phyloP scores from a whole-genome alignment of 1,139 yeast genomes.

The Hanseniaspora uvarum region DNA sequence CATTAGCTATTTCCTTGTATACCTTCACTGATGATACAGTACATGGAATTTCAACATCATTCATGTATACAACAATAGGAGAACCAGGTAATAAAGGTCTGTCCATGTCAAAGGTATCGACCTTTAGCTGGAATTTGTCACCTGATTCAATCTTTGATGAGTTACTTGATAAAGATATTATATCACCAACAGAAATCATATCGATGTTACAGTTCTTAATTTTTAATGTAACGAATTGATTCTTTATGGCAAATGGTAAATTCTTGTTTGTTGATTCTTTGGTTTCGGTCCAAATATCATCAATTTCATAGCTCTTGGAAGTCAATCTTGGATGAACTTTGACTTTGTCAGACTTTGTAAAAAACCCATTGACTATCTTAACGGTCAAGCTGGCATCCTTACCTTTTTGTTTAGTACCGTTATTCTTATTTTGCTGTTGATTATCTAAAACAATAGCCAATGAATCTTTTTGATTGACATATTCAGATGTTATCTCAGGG shows the following conservation, averaged over 20 bases:
- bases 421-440: slow-evolving; percentile 13
- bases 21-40: slow-evolving; percentile 50
- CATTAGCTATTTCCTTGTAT: slow-evolving; percentile 40
- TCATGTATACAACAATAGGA: slow-evolving; percentile 71
- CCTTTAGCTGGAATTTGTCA: slow-evolving; percentile 40
- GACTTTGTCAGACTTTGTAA: slow-evolving; percentile 69
- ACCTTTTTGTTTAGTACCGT: slow-evolving; percentile 24
- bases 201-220: slow-evolving; percentile 44
- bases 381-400: slow-evolving; percentile 43
- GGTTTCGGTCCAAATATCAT: slow-evolving; percentile 21
- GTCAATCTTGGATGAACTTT: slow-evolving; percentile 45
- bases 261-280: slow-evolving; percentile 27
- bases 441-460: slow-evolving; percentile 15
- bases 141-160: neutral
- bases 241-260: slow-evolving; percentile 46
- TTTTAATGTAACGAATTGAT: slow-evolving; percentile 57
- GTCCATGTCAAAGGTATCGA: slow-evolving; percentile 59
- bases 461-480: slow-evolving; percentile 23
- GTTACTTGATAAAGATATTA: slow-evolving; percentile 38
- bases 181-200: slow-evolving; percentile 62
- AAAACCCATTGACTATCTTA: slow-evolving; percentile 60
- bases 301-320: slow-evolving; percentile 10
- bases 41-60: slow-evolving; percentile 69
- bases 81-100: slow-evolving; percentile 76
- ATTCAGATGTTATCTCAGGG: slow-evolving; percentile 20